Evolutionary conservation across 495 filamentous ascomycete species (phyloP).

Genomic region (Pseudotulostoma volvatum): DNA sequence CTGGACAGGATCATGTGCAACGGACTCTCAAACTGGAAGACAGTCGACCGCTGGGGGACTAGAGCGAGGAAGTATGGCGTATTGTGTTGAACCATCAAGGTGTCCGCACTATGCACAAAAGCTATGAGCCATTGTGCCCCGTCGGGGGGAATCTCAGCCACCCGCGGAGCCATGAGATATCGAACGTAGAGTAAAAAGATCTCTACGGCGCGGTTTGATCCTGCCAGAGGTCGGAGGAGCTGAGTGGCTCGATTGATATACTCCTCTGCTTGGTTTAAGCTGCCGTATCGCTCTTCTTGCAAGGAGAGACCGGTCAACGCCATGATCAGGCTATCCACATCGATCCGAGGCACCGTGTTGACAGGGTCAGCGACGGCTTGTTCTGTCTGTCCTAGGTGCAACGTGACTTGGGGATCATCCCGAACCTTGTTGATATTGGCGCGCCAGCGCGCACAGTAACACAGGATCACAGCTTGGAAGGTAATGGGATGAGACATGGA

Average conservation of each 20-base stretch:
- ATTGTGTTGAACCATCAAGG: conserved; percentile 21
- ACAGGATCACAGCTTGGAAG: conserved; percentile 23
- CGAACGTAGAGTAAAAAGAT: conserved; percentile 26
- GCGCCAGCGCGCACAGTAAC: conserved; percentile 27
- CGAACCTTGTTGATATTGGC: conserved; percentile 12
- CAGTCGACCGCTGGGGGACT: conserved; percentile 16
- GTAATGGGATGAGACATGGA: conserved; percentile 22
- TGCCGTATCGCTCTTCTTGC: conserved; percentile 28
- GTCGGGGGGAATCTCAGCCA: conserved; percentile 3
- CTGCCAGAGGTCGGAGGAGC: conserved; percentile 17
- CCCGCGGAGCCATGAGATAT: conserved; percentile 15
- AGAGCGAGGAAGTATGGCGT: conserved; percentile 12
- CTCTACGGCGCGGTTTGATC: conserved; percentile 12
- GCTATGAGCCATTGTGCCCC: conserved; percentile 18
- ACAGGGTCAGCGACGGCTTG: conserved; percentile 13
- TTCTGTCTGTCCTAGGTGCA: conserved; percentile 12
- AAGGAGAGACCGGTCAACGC: conserved; percentile 25
- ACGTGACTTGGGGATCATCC: conserved; percentile 13
- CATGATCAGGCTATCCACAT: conserved; percentile 18
- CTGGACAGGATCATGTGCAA: conserved; percentile 28
- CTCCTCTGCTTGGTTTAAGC: conserved; percentile 11
- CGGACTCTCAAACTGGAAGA: conserved; percentile 27
- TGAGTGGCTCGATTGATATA: conserved; percentile 20
- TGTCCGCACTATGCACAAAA: conserved; percentile 24
- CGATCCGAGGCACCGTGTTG: conserved; percentile 3